Conservation (phyloP, 2,329 filamentous ascomycete genomes). For the Tolypocladium paradoxum region DNA sequence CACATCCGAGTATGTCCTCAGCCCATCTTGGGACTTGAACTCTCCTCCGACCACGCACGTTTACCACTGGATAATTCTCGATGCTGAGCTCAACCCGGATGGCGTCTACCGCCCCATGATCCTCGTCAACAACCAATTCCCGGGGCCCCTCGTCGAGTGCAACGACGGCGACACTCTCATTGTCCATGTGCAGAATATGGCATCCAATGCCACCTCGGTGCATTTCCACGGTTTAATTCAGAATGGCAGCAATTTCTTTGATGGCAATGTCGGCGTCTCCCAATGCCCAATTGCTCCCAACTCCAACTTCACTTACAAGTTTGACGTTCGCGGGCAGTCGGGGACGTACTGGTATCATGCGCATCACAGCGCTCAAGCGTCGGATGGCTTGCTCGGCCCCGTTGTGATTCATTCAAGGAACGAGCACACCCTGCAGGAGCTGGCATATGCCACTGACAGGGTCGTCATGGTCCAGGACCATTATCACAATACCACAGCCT, state of each 20-base stretch:
- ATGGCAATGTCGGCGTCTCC: conserved; percentile 57
- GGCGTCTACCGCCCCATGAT: conserved; percentile 48
- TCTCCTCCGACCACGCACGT: conserved; percentile 39
- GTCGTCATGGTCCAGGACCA: conserved; percentile 62
- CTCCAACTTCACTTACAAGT: conserved; percentile 54
- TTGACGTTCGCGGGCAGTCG: conserved; percentile 44
- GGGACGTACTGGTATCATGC: conserved; percentile 53
- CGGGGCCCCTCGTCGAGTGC: conserved; percentile 60
- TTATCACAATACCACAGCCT: conserved; percentile 50
- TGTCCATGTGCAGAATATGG: conserved; percentile 57
- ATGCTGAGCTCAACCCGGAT: conserved; percentile 50
- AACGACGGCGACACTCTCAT: conserved; percentile 64
- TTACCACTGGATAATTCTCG: conserved; percentile 49
- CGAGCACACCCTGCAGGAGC: conserved; percentile 18
- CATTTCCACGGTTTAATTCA: conserved; percentile 75
- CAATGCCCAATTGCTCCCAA: conserved; percentile 58
- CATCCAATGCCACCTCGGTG: conserved; percentile 54
- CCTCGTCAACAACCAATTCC: conserved; percentile 65
- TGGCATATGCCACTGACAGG: conserved; percentile 34
- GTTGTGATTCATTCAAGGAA: conserved; percentile 52
- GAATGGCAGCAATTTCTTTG: conserved; percentile 65
- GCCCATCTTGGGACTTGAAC: conserved; percentile 42
- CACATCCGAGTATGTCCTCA: conserved; percentile 44
- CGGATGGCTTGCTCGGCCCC: conserved; percentile 58
- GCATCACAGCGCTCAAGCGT: conserved; percentile 53